Evolutionary conservation across 352 stramenopile species (phyloP), one percentile per base, ranked within the genome.

Genomic region (Phytophthora sp.): DNA sequence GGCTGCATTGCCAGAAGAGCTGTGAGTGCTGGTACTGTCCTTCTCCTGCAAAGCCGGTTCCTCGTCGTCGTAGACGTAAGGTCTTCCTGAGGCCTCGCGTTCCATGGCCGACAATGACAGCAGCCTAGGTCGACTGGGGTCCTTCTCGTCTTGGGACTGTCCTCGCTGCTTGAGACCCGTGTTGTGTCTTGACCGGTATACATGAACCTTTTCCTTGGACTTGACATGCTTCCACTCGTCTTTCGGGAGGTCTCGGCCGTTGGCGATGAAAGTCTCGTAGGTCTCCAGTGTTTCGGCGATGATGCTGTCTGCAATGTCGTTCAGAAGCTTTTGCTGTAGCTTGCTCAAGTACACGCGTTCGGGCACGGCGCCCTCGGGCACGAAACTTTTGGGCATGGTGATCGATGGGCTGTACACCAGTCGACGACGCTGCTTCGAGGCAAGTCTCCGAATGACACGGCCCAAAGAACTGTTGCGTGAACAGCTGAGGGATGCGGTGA

Each of bases 181-280:
- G 15, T 62, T 17, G 15, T 72, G 64, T 48, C 81, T 72, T 32
- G 80, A 77, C 28, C 77, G 69, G 43, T 84, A 90, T n/a, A 88
- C 66, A 31, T 82, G 66, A 18, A 90, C 50, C 50, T 84, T 67
- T 38, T 90, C 78, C 35, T 78, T 78, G 6, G 69, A 62, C 52
- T 79, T 81, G 28, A 84, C 48, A 39, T 81, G 72, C 59, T 87
- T 87, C 81, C 81, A 90, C 48, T 77, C 62, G 13, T 77, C 48
- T 8, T 43, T 39, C 4, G 71, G 43, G n/a, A 88, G 50, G 13
- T 62, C 48, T 23, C 76, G 74, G 7, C 66, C 62, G 46, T 69
- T 61, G 21, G 66, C 54, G 49, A 85, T 73, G 69, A 84, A 88
- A 18, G 53, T 56, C 26, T 84, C 81, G 58, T 85, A 75, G 5